Evolutionary conservation across 208 protist genomes (phyloP), one percentile per base, ranked within the genome.

Genomic region (Trypanosoma cruzi): DNA sequence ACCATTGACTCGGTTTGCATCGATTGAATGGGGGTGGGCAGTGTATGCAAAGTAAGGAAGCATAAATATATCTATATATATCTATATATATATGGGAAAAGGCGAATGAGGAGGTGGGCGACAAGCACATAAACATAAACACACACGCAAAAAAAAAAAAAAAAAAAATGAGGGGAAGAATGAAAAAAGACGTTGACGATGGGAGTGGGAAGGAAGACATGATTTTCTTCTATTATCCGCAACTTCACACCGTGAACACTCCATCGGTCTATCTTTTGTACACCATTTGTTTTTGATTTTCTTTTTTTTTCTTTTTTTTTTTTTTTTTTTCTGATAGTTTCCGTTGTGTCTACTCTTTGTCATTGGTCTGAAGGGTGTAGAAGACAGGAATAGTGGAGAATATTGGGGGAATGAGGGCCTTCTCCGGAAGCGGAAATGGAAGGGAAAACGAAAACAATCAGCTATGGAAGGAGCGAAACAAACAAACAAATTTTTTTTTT

Each of bases 211-310:
- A 40, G 46, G 46, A 50, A 22, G 46, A 20, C 2, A 24, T 3
- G 18, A 50, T n/a, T 14, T 8, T 50, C 13, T 50, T 50, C 46
- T 50, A 7, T 50, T 3, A 4, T n/a, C 36, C 11, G 36, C 36
- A 11, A 40, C 11, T 40, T 11, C 36, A 40, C 11, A 40, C 36
- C 7, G 36, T 13, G 11, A 11, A 4, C 36, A 40, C 36, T 13
- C 7, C 36, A 40, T 4, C 36, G 11, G 36, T 11, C 36, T 40
- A 11, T 11, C 36, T 40, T 4, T 40, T 40, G 11, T 40, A 40
- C 36, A 40, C 36, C 10, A 32, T 56, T 28, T 75, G 0, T 71
- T 52, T 56, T 24, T 73, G 34, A 61, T 40, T 54, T 52, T 78
- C 8, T 65, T 49, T 60, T 40, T 58, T 22, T 22, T 42, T 56